Percentiles rank a stretch among this genome's conserved stretches.
Evolutionary conservation across 73 alveolate species (phyloP).

Genomic region (Paramecium biaurelia): DNA sequence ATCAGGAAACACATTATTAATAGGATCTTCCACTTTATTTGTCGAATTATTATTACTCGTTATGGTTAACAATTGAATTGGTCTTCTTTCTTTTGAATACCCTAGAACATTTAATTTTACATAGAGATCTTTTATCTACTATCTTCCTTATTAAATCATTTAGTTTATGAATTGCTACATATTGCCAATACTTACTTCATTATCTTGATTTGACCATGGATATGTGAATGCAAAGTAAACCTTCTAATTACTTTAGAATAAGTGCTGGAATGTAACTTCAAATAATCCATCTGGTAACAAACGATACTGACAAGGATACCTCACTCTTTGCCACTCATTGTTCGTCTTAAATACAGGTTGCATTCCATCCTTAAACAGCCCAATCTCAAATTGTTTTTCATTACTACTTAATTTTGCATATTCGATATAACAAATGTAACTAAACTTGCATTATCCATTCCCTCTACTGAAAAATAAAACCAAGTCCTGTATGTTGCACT

Average conservation of each 20-base stretch:
- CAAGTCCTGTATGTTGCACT: slow-evolving; percentile 70
- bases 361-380: slow-evolving; percentile 60
- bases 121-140: background rate
- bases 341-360: slow-evolving; percentile 40
- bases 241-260: background rate
- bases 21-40: background rate
- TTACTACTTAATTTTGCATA: slow-evolving; percentile 67
- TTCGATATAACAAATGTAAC: slow-evolving; percentile 70
- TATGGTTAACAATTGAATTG: slow-evolving; percentile 71
- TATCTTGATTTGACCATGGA: slow-evolving; percentile 53
- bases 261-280: background rate
- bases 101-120: background rate
- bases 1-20: background rate
- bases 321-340: slow-evolving; percentile 58
- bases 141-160: background rate
- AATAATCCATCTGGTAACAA: slow-evolving; percentile 25
- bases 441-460: slow-evolving; percentile 67
- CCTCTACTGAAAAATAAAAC: slow-evolving; percentile 81
- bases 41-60: slow-evolving; percentile 13
- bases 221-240: slow-evolving; percentile 50
- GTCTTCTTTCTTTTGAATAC: slow-evolving; percentile 70
- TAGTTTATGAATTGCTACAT: background rate
- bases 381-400: background rate
- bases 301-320: slow-evolving; percentile 31
- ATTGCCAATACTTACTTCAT: background rate